phyloP scores from a whole-genome alignment of 306 rosid species.

The Acacia melanoxylon region DNA sequence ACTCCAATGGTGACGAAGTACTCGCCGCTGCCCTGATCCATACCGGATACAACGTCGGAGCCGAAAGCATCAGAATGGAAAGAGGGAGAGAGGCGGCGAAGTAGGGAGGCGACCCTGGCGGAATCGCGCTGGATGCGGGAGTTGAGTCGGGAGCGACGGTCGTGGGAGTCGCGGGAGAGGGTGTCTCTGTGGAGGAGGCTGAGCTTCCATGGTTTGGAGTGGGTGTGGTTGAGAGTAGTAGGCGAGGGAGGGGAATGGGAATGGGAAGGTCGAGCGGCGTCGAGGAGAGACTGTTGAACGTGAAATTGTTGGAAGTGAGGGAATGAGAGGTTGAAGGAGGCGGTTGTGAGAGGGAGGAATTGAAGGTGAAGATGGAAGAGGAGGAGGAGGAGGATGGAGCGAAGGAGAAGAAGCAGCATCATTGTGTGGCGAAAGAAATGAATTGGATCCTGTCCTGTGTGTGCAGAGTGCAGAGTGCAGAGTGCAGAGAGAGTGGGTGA shows the following conservation, averaged over 20 bases:
- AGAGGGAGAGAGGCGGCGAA: conserved; percentile 36
- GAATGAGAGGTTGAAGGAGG: conserved; percentile 27
- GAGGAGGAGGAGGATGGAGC: neutral
- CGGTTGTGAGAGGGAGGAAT: neutral
- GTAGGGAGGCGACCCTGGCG: conserved; percentile 52
- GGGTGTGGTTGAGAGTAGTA: neutral
- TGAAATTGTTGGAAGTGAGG: conserved; percentile 44
- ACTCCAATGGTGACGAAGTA: conserved; percentile 85
- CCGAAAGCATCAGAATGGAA: conserved; percentile 55
- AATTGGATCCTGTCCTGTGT: neutral
- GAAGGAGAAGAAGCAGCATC: conserved; percentile 18
- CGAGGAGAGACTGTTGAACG: conserved; percentile 28
- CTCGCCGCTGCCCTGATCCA: conserved; percentile 93
- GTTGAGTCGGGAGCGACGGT: conserved; percentile 37
- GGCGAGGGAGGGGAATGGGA: neutral
- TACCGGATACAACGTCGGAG: conserved; percentile 88
- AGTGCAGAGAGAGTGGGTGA: too few relatives aligned
- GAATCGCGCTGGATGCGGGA: conserved; percentile 66
- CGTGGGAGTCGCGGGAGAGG: conserved; percentile 18
- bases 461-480: too few relatives aligned
- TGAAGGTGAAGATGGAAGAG: neutral
- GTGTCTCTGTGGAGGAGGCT: conserved; percentile 72
- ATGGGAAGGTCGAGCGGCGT: conserved; percentile 1
- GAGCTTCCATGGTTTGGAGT: conserved; percentile 44
- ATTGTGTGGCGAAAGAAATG: neutral